phyloP scores from a whole-genome alignment of 257 asterid species.

The Orobanche coerulescens region DNA sequence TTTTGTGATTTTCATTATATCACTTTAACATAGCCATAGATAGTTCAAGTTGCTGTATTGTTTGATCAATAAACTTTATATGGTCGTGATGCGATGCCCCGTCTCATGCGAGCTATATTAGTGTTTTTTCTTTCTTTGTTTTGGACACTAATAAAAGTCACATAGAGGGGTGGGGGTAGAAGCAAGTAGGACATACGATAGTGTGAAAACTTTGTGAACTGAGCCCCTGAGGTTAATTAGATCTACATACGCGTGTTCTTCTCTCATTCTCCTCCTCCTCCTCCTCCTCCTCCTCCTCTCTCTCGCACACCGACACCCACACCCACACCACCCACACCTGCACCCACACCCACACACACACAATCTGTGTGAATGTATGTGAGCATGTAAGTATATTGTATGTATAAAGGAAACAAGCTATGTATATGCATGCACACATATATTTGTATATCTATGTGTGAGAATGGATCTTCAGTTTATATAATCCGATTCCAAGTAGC shows the following conservation, averaged over 20 bases:
- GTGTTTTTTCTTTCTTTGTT: background rate
- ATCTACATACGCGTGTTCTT: background rate
- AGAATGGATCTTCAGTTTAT: background rate
- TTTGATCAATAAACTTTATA: background rate
- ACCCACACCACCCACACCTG: no score
- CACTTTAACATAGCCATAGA: background rate
- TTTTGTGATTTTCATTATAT: slow-evolving; percentile 3
- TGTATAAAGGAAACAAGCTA: background rate
- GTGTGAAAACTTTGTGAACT: background rate
- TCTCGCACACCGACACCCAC: no score
- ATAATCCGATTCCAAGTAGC: background rate
- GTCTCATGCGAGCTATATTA: background rate
- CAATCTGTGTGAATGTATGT: background rate
- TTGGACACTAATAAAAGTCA: background rate
- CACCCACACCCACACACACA: no score
- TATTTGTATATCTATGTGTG: background rate
- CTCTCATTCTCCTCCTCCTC: background rate
- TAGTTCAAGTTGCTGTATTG: background rate
- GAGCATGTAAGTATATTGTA: background rate
- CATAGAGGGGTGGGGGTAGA: background rate
- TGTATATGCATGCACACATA: background rate
- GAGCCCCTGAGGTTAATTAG: background rate
- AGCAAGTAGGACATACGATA: background rate
- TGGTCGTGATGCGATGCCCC: background rate
- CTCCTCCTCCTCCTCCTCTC: background rate